Conservation (phyloP, 2,329 filamentous ascomycete genomes). For the Aspergillus luchuensis region DNA sequence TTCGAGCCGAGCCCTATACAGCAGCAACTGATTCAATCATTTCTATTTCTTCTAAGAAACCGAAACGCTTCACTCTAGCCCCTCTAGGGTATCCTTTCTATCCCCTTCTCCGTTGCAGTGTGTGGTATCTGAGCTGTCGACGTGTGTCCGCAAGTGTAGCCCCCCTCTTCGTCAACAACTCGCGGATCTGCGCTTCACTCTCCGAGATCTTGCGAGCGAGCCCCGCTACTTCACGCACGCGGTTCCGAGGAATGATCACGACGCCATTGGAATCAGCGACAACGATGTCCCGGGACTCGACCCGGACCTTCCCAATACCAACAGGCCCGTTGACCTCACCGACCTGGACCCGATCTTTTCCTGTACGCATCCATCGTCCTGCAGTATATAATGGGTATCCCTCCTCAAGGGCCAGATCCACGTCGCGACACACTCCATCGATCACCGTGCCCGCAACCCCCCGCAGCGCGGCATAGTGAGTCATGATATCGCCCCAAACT, state of each 20-base stretch:
- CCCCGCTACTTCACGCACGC: neutral
- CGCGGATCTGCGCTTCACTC: neutral
- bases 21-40: too few relatives aligned
- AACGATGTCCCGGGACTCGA: constrained; percentile 32
- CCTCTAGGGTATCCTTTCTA: too few relatives aligned
- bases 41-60: too few relatives aligned
- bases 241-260: constrained; percentile 21
- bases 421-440: constrained; percentile 38
- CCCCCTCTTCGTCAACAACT: neutral
- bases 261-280: constrained; percentile 33
- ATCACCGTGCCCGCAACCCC: constrained; percentile 37
- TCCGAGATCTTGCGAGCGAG: neutral
- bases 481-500: constrained; percentile 43
- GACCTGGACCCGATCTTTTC: constrained; percentile 37
- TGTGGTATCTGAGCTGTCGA: neutral
- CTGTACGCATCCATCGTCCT: constrained; percentile 39
- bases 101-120: neutral
- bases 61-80: too few relatives aligned
- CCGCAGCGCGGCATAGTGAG: constrained; percentile 35
- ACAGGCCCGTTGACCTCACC: constrained; percentile 32
- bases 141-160: neutral
- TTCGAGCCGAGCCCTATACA: too few relatives aligned
- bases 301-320: constrained; percentile 32
- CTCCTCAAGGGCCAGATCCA: constrained; percentile 32
- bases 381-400: constrained; percentile 34